These are phyloP conservation scores for Rosa chinensis DNA, from an alignment of 306 rosid genomes.

Conservation along the genomic window DNA sequence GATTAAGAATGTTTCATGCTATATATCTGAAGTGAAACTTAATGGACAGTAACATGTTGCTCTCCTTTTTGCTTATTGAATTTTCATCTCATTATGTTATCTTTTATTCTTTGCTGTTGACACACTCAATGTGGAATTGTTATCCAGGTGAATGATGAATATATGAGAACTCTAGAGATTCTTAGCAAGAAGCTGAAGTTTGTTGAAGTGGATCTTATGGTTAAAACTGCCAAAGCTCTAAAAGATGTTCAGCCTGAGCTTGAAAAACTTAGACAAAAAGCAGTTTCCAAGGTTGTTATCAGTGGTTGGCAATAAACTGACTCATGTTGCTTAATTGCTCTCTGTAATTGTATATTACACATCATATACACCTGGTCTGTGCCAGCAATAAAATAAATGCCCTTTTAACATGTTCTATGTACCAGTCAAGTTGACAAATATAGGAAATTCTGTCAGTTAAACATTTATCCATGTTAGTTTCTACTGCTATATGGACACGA, in stretches of 20 bases:
- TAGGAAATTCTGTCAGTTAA: background rate
- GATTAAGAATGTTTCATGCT: background rate
- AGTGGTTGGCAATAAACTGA: background rate
- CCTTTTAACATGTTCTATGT: background rate
- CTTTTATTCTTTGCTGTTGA: conserved; percentile 25
- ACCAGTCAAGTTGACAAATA: background rate
- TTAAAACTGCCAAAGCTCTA: conserved; percentile 86
- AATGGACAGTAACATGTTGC: conserved; percentile 14
- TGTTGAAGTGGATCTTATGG: conserved; percentile 83
- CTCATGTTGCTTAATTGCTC: conserved; percentile 11
- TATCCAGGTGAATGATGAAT: conserved; percentile 92
- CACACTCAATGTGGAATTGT: conserved; percentile 22
- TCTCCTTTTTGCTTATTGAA: background rate
- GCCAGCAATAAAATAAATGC: background rate
- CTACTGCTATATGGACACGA: background rate
- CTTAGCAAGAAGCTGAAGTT: conserved; percentile 88
- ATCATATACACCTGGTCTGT: background rate
- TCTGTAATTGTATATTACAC: conserved; percentile 2
- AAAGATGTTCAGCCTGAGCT: conserved; percentile 98
- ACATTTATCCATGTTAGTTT: background rate
- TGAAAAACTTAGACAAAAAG: conserved; percentile 92
- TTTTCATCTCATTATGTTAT: conserved; percentile 1
- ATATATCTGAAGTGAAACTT: conserved; percentile 8
- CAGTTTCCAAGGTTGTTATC: conserved; percentile 78
- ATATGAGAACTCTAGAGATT: conserved; percentile 87